Percentiles rank a stretch among this genome's conserved stretches.
phyloP scores from a whole-genome alignment of 1,284 basidiomycete species.

The Rhodotorula sp. region DNA sequence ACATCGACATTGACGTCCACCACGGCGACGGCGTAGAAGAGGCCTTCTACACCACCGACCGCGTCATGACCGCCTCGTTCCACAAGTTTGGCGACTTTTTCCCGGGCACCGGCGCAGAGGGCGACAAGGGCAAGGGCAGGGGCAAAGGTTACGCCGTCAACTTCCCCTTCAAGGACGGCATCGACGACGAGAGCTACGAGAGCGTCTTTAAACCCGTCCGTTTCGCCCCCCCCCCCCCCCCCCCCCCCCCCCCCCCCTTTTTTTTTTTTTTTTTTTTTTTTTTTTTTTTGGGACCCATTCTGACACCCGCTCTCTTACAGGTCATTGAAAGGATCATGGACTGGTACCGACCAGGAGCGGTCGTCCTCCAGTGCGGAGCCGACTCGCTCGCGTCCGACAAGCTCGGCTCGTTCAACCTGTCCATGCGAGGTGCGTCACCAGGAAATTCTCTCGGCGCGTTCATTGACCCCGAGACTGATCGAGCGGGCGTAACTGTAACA shows the following conservation, averaged over 20 bases:
- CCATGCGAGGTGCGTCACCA: slow-evolving; percentile 69
- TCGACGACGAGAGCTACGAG: slow-evolving; percentile 71
- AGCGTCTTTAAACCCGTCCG: slow-evolving; percentile 84
- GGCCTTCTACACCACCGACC: slow-evolving; percentile 95
- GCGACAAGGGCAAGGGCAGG: slow-evolving; percentile 78
- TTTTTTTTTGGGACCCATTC: not conserved
- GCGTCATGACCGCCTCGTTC: slow-evolving; percentile 94
- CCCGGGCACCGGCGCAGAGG: slow-evolving; percentile 62
- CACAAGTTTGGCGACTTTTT: slow-evolving; percentile 95
- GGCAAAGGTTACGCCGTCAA: slow-evolving; percentile 92
- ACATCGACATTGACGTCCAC: slow-evolving; percentile 97
- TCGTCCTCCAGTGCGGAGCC: slow-evolving; percentile 92
- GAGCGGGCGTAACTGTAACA: slow-evolving; percentile 20
- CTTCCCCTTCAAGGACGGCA: slow-evolving; percentile 89
- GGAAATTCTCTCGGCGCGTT: not conserved
- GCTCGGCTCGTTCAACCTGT: slow-evolving; percentile 92
- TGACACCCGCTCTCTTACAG: slow-evolving; percentile 50
- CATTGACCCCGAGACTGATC: not conserved
- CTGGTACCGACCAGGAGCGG: slow-evolving; percentile 81
- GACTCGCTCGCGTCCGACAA: slow-evolving; percentile 95
- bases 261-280: not conserved
- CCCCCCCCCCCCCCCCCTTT: no score
- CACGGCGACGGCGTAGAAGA: slow-evolving; percentile 99
- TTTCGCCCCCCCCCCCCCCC: no score
- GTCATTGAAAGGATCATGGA: slow-evolving; percentile 84